Conservation (phyloP, 495 filamentous ascomycete species). For the Darksidea phi region DNA sequence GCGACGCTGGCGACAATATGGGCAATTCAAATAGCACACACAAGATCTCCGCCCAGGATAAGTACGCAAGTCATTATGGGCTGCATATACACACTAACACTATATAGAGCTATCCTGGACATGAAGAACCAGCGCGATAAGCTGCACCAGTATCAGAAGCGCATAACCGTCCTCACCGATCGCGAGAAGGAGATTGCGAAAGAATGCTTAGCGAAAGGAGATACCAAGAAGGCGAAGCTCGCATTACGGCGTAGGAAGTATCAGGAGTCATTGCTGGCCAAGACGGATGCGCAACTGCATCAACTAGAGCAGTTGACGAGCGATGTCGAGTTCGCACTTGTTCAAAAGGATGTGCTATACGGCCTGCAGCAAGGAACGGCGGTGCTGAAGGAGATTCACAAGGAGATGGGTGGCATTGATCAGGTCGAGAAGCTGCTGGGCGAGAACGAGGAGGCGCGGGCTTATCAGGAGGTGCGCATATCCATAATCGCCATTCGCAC, state of each 20-base stretch:
- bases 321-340: constrained; percentile 87
- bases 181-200: constrained; percentile 81
- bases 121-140: constrained; percentile 97
- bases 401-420: constrained; percentile 94
- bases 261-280: constrained; percentile 83
- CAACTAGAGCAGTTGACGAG: constrained; percentile 80
- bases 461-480: constrained; percentile 75
- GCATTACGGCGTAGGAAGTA: constrained; percentile 95
- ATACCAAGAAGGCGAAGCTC: constrained; percentile 78
- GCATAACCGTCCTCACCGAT: constrained; percentile 77
- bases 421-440: constrained; percentile 91
- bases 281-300: constrained; percentile 87
- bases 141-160: constrained; percentile 88
- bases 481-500: background rate
- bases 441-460: constrained; percentile 81
- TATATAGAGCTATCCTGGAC: constrained; percentile 81
- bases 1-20: constrained; percentile 49
- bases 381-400: constrained; percentile 85
- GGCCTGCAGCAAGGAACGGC: constrained; percentile 88
- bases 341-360: constrained; percentile 92
- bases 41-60: constrained; percentile 72
- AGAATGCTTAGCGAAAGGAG: constrained; percentile 69
- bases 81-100: constrained; percentile 1
- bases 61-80: constrained; percentile 44
- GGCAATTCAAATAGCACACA: constrained; percentile 63